Base-by-base conservation (phyloP, 208 protist species). In the Wallacemonas sp. region DNA sequence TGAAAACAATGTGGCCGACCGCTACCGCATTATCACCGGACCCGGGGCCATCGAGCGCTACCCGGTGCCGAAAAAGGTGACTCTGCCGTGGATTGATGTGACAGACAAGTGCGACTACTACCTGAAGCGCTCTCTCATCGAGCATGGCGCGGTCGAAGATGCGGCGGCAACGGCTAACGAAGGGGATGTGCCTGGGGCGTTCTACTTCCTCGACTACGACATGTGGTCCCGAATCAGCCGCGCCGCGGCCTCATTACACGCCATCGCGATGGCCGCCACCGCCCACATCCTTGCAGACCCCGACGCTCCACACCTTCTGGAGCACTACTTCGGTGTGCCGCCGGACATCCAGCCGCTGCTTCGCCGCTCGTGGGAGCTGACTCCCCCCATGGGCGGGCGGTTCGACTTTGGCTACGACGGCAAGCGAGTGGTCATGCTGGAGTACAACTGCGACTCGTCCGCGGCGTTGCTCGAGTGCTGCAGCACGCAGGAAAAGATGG, bases 331-430 rank as follows among this genome's bases (percentile, higher is more conserved):
- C 68, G 85, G 81, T 17, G 59, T 94, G 19, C 84, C 84, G 37
- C 60, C 68, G 22, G 80, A 88, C 45, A 72, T 94, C 33, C 84
- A 91, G 60, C 71, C 66, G 41, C 74, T 83, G 46, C 68, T 87
- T 53, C 76, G 80, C 15, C 71, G 64, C 33, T 81, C 76, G 37
- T 88, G 79, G 73, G 73, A 87, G 55, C 55, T 79, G 44, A 85
- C 68, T 19, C 84, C 72, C 6, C 41, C 83, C 24, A 78, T 91
- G 66, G 52, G 74, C 37, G 83, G 84, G 58, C 79, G 83, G 29
- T 90, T 95, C 53, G 85, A 91, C 73, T 92, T 95, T 72, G 83
- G 83, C 37, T 91, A 82, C 46, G 75, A 91, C 50, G 86, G 84
- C 24, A 75, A 87, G 53, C 61, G 68, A 5, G 69, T 95, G 15